phyloP scores from a whole-genome alignment of 768 basidiomycete species.

The Chalciporus pseudorubinellus region DNA sequence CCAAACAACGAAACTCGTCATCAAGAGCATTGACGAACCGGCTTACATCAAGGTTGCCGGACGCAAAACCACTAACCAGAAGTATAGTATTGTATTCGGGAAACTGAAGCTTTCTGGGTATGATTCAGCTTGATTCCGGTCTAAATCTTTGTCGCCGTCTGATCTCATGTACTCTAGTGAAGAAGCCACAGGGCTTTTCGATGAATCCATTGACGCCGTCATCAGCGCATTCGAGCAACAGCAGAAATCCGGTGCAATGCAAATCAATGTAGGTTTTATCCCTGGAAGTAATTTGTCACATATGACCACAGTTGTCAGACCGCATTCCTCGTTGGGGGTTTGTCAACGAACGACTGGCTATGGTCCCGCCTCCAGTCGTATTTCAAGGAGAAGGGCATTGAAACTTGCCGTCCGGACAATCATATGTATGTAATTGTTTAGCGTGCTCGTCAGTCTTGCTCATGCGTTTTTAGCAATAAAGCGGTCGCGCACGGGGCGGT shows the following conservation, averaged over 20 bases:
- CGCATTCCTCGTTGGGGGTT: background rate
- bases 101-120: conserved; percentile 16
- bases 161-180: background rate
- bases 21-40: conserved; percentile 8
- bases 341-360: background rate
- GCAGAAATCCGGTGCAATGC: background rate
- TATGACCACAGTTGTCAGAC: background rate
- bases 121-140: background rate
- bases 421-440: background rate
- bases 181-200: conserved; percentile 12
- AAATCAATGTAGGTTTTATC: conserved; percentile 1
- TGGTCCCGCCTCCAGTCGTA: background rate
- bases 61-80: background rate
- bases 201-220: conserved; percentile 6
- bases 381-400: background rate
- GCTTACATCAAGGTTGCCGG: conserved; percentile 10
- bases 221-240: conserved; percentile 14
- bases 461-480: background rate
- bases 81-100: conserved; percentile 2
- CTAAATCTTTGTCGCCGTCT: background rate
- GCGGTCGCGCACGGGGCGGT: conserved; percentile 7
- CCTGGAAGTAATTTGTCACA: background rate
- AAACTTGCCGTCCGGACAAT: background rate
- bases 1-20: background rate
- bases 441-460: background rate